Base-by-base conservation (phyloP, 352 stramenopile genomes). In the Phytophthora constricta region DNA sequence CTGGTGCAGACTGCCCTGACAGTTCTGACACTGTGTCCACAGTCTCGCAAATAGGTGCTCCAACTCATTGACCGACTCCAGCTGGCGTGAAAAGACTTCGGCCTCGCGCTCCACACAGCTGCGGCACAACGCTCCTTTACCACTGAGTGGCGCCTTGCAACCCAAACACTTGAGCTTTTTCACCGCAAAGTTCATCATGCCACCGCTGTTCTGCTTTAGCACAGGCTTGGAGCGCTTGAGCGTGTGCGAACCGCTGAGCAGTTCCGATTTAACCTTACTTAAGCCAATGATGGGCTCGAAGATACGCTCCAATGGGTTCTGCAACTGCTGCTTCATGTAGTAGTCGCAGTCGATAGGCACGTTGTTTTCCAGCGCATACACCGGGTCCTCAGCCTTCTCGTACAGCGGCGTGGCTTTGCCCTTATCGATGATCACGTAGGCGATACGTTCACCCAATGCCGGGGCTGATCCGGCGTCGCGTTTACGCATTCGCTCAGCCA, bases 381-480 rank as follows among this genome's bases (percentile, higher is more conserved):
- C 97, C 8, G 98, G 98, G 77, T 99, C 98, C 68, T 99, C 98
- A 0, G 91, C 95, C 74, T 99, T 99, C 65, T 99, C 96, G 72
- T 99, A 99, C 42, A 97, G 95, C 31, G 94, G 91, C 9, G 94
- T 94, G 27, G 90, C 87, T 78, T 99, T 99, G 5, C 93, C 91
- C 61, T 96, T 98, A 68, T 98, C 96, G 54, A 99, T 97, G 66
- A 99, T 99, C 41, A 99, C 98, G 74, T 99, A 99, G 11, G 98
- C 96, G 23, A 99, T 98, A 64, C 98, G 97, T 78, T 99, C 98
- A 48, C 98, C 98, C 54, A 99, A 90, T 27, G 98, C 96, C 7
- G 98, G 98, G 22, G 98, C 98, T 2, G 94, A 98, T 28, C 97
- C 97, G 14, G 97, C 79, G 78, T 99, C 98, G 19, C 98, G 92